A percentile compares a stretch with the other conserved stretches of the same genome.
phyloP scores from a whole-genome alignment of 2,329 filamentous ascomycete species.

The Geosmithia flava region DNA sequence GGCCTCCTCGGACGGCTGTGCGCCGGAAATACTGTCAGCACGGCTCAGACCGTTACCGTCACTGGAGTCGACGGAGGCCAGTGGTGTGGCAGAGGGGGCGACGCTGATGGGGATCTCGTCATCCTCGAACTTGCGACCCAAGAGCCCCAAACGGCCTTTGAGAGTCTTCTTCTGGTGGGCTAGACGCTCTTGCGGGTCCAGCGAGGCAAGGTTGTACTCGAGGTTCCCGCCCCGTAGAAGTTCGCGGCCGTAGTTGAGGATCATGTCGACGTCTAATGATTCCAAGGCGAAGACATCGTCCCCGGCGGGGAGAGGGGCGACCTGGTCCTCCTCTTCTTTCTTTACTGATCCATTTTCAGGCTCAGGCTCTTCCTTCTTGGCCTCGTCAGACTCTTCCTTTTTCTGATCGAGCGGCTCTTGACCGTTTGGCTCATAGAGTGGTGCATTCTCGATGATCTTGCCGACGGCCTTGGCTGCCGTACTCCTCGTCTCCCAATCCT shows the following conservation, averaged over 20 bases:
- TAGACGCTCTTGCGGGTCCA: conserved; percentile 72
- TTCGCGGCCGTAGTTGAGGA: conserved; percentile 74
- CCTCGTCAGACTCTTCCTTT: conserved; percentile 35
- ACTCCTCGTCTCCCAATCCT: conserved; percentile 92
- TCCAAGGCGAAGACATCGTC: conserved; percentile 60
- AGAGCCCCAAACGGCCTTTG: conserved; percentile 66
- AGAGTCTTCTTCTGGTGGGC: conserved; percentile 85
- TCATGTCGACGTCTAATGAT: conserved; percentile 62
- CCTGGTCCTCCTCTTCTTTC: conserved; percentile 33
- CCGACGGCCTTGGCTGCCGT: conserved; percentile 90
- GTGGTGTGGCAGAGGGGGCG: conserved; percentile 28
- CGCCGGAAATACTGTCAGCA: conserved; percentile 22
- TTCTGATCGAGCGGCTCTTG: conserved; percentile 21
- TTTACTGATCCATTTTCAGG: conserved; percentile 35
- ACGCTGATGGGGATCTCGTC: conserved; percentile 48
- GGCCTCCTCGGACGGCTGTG: conserved; percentile 44
- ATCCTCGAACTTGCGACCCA: conserved; percentile 75
- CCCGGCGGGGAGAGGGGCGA: conserved; percentile 19
- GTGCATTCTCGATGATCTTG: conserved; percentile 83
- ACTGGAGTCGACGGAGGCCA: conserved; percentile 29
- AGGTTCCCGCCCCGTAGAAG: conserved; percentile 76
- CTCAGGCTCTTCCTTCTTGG: conserved; percentile 24
- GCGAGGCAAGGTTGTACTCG: conserved; percentile 69
- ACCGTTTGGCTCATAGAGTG: conserved; percentile 73
- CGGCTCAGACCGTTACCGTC: conserved; percentile 18